These are phyloP conservation scores for Rosa lucieae DNA, from an alignment of 306 rosid genomes.

Conservation along the genomic window DNA sequence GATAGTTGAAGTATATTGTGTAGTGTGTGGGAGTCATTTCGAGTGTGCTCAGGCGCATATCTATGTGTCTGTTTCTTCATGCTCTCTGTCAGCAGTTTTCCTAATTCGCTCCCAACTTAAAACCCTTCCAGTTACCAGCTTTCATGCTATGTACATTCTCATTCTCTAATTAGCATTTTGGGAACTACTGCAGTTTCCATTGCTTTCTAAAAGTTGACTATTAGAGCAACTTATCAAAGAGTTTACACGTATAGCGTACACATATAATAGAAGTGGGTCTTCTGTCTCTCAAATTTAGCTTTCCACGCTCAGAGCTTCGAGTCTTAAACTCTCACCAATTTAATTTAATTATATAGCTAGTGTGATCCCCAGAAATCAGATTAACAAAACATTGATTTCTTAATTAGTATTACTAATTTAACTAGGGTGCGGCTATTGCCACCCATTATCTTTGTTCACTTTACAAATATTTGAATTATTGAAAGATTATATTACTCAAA, in stretches of 20 bases:
- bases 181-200: conserved; percentile 63
- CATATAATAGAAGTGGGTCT: no score
- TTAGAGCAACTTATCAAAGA: conserved; percentile 63
- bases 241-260: neutral
- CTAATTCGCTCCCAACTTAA: neutral
- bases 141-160: conserved; percentile 13
- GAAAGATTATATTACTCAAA: no score
- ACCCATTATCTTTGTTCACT: no score
- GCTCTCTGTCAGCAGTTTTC: conserved; percentile 2
- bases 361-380: no score
- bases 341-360: no score
- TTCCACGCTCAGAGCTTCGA: no score
- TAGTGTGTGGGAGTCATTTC: neutral
- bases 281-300: no score
- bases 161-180: conserved; percentile 10
- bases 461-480: no score
- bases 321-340: no score
- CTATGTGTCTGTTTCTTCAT: neutral
- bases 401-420: no score
- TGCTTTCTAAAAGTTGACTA: conserved; percentile 83
- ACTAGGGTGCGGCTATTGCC: no score
- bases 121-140: neutral
- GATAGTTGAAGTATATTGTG: neutral
- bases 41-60: neutral
- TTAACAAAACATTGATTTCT: no score